Percentiles rank a stretch among this genome's conserved stretches.
These are phyloP conservation scores for Monilinia fructicola DNA, from an alignment of 2,329 filamentous ascomycete species.

Conservation along the genomic window DNA sequence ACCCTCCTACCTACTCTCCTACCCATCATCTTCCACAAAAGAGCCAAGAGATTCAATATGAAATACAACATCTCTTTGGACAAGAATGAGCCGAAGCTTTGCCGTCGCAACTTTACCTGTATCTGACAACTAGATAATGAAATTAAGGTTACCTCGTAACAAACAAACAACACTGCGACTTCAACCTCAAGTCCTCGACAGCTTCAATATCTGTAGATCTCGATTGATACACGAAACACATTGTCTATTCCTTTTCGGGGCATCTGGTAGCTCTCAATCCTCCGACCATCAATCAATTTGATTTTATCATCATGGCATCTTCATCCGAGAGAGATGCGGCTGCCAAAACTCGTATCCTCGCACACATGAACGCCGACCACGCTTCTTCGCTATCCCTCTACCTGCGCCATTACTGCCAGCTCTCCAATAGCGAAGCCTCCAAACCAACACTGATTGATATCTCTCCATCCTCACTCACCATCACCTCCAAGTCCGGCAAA, in stretches of 20 bases:
- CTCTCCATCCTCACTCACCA: constrained; percentile 59
- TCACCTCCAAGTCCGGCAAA: constrained; percentile 52
- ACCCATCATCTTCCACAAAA: too few species aligned
- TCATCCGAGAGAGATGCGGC: constrained; percentile 44
- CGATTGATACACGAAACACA: not conserved
- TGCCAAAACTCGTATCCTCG: constrained; percentile 63
- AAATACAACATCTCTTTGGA: too few species aligned
- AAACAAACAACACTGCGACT: not conserved
- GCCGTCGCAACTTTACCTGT: too few species aligned
- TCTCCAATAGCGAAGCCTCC: constrained; percentile 56
- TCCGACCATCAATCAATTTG: not conserved
- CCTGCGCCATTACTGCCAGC: constrained; percentile 67
- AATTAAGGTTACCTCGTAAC: too few species aligned
- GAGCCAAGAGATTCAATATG: too few species aligned
- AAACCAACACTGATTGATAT: constrained; percentile 65
- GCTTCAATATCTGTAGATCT: not conserved
- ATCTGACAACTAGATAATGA: too few species aligned
- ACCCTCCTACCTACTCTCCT: too few species aligned
- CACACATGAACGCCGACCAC: constrained; percentile 88
- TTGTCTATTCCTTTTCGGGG: not conserved
- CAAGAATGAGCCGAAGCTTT: not conserved
- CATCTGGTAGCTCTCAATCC: not conserved
- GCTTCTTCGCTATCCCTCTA: constrained; percentile 71
- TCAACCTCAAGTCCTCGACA: not conserved
- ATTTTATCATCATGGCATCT: constrained; percentile 26